Evolutionary conservation across 768 basidiomycete genomes (phyloP).

Genomic region (Terana coerulea): DNA sequence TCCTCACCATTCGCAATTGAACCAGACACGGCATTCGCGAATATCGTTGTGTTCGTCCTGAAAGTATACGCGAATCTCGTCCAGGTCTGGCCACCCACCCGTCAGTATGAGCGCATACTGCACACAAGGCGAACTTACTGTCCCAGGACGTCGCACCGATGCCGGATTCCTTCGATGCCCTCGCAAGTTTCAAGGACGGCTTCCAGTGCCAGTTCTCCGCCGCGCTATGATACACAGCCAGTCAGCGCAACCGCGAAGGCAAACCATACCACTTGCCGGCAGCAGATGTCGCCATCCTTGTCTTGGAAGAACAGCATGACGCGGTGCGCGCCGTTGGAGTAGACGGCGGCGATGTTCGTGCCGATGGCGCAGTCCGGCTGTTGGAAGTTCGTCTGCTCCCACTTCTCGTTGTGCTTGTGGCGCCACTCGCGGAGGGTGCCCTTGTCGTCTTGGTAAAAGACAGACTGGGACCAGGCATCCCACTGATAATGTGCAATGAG

Average conservation of each 20-base stretch:
- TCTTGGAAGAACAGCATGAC: conserved; percentile 7
- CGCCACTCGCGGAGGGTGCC: conserved; percentile 2
- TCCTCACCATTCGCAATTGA: neutral
- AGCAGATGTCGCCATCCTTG: neutral
- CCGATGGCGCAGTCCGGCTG: neutral
- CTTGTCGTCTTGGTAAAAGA: conserved; percentile 1
- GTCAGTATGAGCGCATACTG: neutral
- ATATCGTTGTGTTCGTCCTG: conserved; percentile 2
- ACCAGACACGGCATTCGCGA: neutral
- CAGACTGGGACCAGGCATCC: neutral
- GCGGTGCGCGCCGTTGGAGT: neutral
- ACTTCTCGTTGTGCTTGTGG: neutral
- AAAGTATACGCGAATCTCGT: conserved; percentile 7
- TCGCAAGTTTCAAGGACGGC: neutral
- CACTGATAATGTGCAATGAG: neutral
- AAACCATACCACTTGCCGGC: neutral
- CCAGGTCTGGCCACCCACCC: neutral
- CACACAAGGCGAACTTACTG: neutral
- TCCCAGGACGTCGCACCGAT: conserved; percentile 8
- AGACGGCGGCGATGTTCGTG: conserved; percentile 8
- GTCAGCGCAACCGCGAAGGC: too few relatives aligned
- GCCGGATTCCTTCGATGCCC: neutral
- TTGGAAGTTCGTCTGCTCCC: neutral
- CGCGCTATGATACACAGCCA: neutral
- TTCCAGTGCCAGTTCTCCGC: neutral